Evolutionary conservation across 2,329 filamentous ascomycete species (phyloP), one percentile per base, ranked within the genome.

Genomic region (Aspergillus viridinutans): DNA sequence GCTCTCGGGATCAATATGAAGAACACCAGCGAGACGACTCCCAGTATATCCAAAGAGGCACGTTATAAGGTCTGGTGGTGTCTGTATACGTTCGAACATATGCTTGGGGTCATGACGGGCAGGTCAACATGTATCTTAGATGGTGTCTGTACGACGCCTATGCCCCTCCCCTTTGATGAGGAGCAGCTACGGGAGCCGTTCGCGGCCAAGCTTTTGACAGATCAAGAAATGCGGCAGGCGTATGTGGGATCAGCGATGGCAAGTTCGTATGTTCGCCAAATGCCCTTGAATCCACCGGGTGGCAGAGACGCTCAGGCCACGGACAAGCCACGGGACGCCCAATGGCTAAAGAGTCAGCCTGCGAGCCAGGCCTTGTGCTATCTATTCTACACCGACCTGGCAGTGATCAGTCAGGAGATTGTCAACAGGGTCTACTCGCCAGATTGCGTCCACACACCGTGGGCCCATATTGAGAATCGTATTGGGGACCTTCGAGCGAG

Each of bases 21-120:
- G 52, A 78, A 72, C 54, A 72, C 70, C 23, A 77, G 74, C 45
- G 63, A 66, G 28, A 64, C 64, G 4, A 73, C 76, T 1, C 64
- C 73, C 0, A 67, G 71, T 56, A 62, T 71, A n/a, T 72, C 75
- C 26, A 78, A 77, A 58, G 76, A 78, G 62, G 70, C 73, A 50
- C 75, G 76, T n/a, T 77, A 78, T 55, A 70, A 73, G 50, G 72
- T 78, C 3, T 79, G 77, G 77, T 78, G 75, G 74, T 76, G 75
- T 53, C 63, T 78, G 1, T 76, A 77, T 53, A 70, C 69, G 1
- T 72, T 78, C 45, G 77, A 79, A 60, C 76, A 77, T 53, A 69
- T 74, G 35, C 69, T 79, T 38, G 74, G 74, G 17, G 69, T 75
- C 55, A 77, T 79, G 74, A 78, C 77, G n/a, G 77, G 77, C 42